Evolutionary conservation across 2,329 filamentous ascomycete genomes (phyloP), one percentile per base, ranked within the genome.

Genomic region (Ascochyta fabae): DNA sequence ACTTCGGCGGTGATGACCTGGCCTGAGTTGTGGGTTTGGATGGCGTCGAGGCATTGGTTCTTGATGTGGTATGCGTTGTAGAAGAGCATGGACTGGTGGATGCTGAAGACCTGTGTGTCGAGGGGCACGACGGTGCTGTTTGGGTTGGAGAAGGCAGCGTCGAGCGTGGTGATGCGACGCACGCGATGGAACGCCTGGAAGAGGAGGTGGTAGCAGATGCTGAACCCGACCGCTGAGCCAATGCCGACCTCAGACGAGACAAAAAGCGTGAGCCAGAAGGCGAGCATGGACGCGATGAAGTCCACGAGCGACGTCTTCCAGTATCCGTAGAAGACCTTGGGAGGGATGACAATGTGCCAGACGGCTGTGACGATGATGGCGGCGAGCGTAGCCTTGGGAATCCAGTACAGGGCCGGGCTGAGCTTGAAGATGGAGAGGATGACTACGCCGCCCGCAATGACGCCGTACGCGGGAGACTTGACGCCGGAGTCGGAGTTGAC

Each of bases 281-380:
- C 81, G 27, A 88, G 77, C 81, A 87, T 86, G 26, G 83, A 81
- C 0, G 84, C 82, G 48, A 86, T 79, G 62, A 88, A 88, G 71
- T 89, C 86, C 13, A 85, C 82, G 3, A 88, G 78, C 0, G 85
- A 88, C 2, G 85, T 84, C 60, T 83, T 83, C 84, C 86, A 89
- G 74, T 86, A 88, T 13, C 79, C 77, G 70, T 87, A 87, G 67
- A 88, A 88, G 9, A 83, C 79, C 3, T 78, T 81, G 0, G 85
- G 81, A 0, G 84, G 80, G 0, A 83, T 83, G 40, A 88, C 84
- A 6, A 88, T 77, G 35, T 86, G 84, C 73, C 83, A 83, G 0
- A 88, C 85, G 6, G 86, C 86, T 56, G 83, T 85, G 61, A 88
- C 87, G 59, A 89, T 88, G 57, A 89, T 87, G 2, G 86, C 86